phyloP scores from a whole-genome alignment of 225 moss, liverwort and hornwort species.

The Neckera pumila region DNA sequence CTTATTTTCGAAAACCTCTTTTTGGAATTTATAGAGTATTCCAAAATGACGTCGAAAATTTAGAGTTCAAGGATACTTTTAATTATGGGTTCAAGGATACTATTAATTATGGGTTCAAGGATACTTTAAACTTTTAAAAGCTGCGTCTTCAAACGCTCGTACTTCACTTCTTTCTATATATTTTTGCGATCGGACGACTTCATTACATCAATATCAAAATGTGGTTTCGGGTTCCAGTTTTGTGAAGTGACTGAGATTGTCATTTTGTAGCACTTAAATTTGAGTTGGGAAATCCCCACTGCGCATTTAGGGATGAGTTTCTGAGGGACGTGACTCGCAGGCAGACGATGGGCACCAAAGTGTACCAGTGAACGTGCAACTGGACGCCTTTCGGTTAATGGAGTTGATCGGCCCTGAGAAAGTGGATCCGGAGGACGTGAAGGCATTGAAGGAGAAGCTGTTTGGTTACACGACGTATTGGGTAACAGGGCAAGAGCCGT shows the following conservation, averaged over 20 bases:
- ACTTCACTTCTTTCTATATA: not conserved
- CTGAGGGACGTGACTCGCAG: conserved; percentile 9
- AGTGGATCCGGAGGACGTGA: conserved; percentile 85
- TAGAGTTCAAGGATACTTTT: not conserved
- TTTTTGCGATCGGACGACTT: not conserved
- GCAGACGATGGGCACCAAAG: conserved; percentile 29
- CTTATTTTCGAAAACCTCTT: too few species aligned
- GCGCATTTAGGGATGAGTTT: not conserved
- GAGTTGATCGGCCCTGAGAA: conserved; percentile 93
- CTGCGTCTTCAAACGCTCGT: not conserved
- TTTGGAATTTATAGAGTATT: not conserved
- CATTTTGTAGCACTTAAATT: not conserved
- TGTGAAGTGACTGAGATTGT: not conserved
- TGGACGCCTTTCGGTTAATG: conserved; percentile 75
- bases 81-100: not conserved
- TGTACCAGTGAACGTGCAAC: conserved; percentile 32
- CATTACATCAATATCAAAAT: not conserved
- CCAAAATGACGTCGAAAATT: not conserved
- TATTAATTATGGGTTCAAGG: not conserved
- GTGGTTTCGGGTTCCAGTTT: too few species aligned
- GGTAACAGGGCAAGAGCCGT: conserved; percentile 91
- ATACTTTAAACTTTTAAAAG: not conserved
- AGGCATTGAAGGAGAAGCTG: conserved; percentile 69
- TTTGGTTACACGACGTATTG: conserved; percentile 89
- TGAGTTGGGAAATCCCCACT: not conserved